These are phyloP conservation scores for Pachysandra terminalis DNA, from an alignment of 164 flowering plant genomes.

Conservation along the genomic window DNA sequence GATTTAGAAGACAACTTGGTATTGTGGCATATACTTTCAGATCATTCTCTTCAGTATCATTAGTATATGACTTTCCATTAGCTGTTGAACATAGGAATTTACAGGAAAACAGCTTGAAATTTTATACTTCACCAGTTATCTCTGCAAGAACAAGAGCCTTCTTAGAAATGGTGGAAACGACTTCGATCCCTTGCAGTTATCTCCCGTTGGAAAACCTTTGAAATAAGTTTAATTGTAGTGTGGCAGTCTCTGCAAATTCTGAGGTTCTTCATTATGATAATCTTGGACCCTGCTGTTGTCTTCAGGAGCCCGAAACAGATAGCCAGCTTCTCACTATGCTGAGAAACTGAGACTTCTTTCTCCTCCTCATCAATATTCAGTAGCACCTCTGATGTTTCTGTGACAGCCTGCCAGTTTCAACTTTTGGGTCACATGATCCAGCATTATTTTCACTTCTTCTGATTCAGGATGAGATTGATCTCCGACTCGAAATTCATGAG, in stretches of 20 bases:
- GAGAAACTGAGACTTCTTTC: slow-evolving; percentile 10
- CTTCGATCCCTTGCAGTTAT: slow-evolving; percentile 14
- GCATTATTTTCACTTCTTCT: slow-evolving; percentile 1
- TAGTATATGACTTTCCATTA: not conserved
- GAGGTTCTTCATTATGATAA: slow-evolving; percentile 9
- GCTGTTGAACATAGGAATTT: not conserved
- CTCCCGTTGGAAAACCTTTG: slow-evolving; percentile 9
- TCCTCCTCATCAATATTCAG: slow-evolving; percentile 14
- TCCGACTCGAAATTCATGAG: slow-evolving; percentile 12
- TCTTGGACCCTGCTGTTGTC: slow-evolving; percentile 8
- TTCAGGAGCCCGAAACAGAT: slow-evolving; percentile 12
- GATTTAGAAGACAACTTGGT: too few species aligned
- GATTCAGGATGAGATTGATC: slow-evolving; percentile 10
- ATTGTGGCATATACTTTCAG: not conserved
- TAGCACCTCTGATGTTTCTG: slow-evolving; percentile 12
- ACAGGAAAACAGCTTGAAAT: not conserved
- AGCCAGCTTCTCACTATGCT: slow-evolving; percentile 14
- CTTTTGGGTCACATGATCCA: slow-evolving; percentile 8
- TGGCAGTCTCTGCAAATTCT: slow-evolving; percentile 10
- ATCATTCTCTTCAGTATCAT: too few species aligned
- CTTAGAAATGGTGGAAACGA: slow-evolving; percentile 16
- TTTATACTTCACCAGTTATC: slow-evolving; percentile 10
- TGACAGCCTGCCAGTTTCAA: slow-evolving; percentile 10
- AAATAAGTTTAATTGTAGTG: slow-evolving; percentile 13
- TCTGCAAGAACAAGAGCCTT: slow-evolving; percentile 11